Evolutionary conservation across 208 protist species (phyloP), one percentile per base, ranked within the genome.

Genomic region (Trichomonas gallinae): DNA sequence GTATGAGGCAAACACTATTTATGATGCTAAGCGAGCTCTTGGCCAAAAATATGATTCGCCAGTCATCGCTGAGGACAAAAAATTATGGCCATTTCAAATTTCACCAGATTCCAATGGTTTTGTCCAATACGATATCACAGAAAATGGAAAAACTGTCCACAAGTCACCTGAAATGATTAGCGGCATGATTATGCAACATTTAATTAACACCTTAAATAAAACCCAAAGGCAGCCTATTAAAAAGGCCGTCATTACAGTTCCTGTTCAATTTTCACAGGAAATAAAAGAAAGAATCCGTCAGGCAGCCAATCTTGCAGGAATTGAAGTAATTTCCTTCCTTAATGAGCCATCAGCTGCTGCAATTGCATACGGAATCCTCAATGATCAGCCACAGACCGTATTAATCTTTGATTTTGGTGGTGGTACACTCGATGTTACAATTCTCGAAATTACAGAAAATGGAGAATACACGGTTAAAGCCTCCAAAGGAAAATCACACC

Each of bases 191-290:
- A n/a, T 72, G 4, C 11, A 26, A 31, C 26, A n/a, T 72, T 72
- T 72, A 72, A 72, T 72, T 4, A 21, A n/a, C 11, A 72, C 8
- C 6, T 72, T 72, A n/a, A 72, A 72, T 21, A 72, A n/a, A n/a
- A 72, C 58, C 26, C 58, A 72, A 26, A 8, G 21, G 3, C 4
- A 72, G 3, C 11, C 11, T 6, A n/a, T 72, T 31, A 17, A 72
- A 8, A 17, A 72, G 11, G 58, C 58, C 0, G 98, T 99, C 21
- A 98, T 99, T 44, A 99, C 99, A 0, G 99, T 99, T n/a, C 99
- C 99, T 38, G 99, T 99, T 45, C 99, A n/a, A 2, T 72, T 72
- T 72, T 72, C 58, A 72, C 21, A 1, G 2, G 26, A n/a, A 17
- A 17, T n/a, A 21, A 72, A 72, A 26, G 58, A 72, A n/a, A 72